Percentiles rank a stretch among this genome's conserved stretches.
These are phyloP conservation scores for Lagenidium giganteum DNA, from an alignment of 352 stramenopile species.

Conservation along the genomic window DNA sequence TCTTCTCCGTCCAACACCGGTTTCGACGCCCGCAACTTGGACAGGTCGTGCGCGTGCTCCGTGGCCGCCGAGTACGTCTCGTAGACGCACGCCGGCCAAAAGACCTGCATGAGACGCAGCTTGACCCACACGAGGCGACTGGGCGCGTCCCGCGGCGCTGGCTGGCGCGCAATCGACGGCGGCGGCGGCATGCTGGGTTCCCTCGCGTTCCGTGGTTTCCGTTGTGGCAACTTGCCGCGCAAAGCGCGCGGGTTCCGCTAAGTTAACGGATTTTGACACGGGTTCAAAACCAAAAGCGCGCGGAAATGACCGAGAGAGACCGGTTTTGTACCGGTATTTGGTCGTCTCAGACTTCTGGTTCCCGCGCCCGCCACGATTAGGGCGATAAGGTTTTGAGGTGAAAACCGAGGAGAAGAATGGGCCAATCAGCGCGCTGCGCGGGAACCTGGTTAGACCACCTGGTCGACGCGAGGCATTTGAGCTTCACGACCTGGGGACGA, in stretches of 20 bases:
- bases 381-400: slow-evolving; percentile 10
- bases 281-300: too few relatives aligned
- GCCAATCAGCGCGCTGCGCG: slow-evolving; percentile 8
- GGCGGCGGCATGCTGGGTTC: not conserved
- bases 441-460: not conserved
- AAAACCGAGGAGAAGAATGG: not conserved
- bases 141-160: not conserved
- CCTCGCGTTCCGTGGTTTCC: not conserved
- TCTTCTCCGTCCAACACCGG: slow-evolving; percentile 60
- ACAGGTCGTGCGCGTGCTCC: slow-evolving; percentile 42
- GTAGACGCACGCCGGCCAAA: slow-evolving; percentile 75
- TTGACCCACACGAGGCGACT: slow-evolving; percentile 41
- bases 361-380: too few relatives aligned
- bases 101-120: slow-evolving; percentile 44
- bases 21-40: slow-evolving; percentile 30
- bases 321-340: too few relatives aligned
- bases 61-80: slow-evolving; percentile 39
- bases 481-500: slow-evolving; percentile 2
- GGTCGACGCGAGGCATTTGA: not conserved
- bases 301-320: too few relatives aligned
- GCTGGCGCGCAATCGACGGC: not conserved
- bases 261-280: slow-evolving; percentile 8
- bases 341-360: too few relatives aligned
- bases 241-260: too few relatives aligned
- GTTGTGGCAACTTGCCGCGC: slow-evolving; percentile 10